Conservation (phyloP, 495 filamentous ascomycete genomes). For the Hypoxylon crocopeplum region DNA sequence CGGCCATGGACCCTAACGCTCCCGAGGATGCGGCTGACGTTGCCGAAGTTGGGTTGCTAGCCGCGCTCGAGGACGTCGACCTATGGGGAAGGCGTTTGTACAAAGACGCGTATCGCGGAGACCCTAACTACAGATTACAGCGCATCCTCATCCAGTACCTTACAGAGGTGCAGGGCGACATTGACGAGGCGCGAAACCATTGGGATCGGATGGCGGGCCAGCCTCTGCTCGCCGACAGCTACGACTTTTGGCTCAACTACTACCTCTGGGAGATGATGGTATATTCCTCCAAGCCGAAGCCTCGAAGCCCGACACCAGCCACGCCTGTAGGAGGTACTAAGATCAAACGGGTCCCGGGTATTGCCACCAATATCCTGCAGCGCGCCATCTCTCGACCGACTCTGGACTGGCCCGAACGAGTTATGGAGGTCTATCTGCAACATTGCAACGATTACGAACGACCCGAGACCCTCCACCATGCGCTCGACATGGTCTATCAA, state of each 20-base stretch:
- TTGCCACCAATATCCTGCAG: conserved; percentile 75
- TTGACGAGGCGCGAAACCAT: conserved; percentile 67
- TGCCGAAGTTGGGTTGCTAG: conserved; percentile 86
- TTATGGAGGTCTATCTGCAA: conserved; percentile 79
- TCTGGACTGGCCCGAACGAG: conserved; percentile 91
- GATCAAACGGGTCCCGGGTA: conserved; percentile 56
- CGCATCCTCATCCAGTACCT: conserved; percentile 91
- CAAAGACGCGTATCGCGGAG: conserved; percentile 76
- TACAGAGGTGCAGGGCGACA: conserved; percentile 72
- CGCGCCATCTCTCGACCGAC: conserved; percentile 71
- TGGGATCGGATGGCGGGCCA: conserved; percentile 71
- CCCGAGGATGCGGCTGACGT: conserved; percentile 90
- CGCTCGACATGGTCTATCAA: conserved; percentile 71
- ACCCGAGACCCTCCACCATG: conserved; percentile 71
- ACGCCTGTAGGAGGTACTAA: conserved; percentile 41
- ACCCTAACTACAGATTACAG: conserved; percentile 86
- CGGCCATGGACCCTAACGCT: conserved; percentile 75
- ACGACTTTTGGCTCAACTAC: conserved; percentile 91
- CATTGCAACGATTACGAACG: conserved; percentile 90
- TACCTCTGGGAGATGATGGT: conserved; percentile 87
- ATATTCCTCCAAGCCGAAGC: conserved; percentile 49
- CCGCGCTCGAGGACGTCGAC: conserved; percentile 81
- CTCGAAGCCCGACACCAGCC: conserved; percentile 53
- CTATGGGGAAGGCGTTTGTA: conserved; percentile 78
- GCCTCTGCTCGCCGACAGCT: conserved; percentile 70